Evolutionary conservation across 345 rosid genomes (phyloP).

Genomic region (Salix exigua): DNA sequence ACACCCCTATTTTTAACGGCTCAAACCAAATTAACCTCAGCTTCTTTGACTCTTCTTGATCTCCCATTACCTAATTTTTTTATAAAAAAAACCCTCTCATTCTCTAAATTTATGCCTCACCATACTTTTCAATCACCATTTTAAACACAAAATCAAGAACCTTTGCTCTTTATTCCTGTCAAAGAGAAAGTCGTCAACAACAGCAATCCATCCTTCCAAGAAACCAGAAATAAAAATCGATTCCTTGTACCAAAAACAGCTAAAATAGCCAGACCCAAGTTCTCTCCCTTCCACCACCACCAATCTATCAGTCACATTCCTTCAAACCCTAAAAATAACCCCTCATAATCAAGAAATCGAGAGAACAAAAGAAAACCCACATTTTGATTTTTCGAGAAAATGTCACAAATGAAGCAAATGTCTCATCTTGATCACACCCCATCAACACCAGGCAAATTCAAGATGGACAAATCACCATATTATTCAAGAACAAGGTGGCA

Average conservation of each 20-base stretch:
- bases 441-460: constrained; percentile 90
- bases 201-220: constrained; percentile 39
- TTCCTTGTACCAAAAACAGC: constrained; percentile 5
- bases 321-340: constrained; percentile 6
- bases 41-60: constrained; percentile 23
- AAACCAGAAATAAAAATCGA: constrained; percentile 37
- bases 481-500: constrained; percentile 59
- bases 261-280: neutral
- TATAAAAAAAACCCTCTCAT: neutral
- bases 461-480: constrained; percentile 84
- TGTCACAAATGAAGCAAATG: constrained; percentile 37
- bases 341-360: neutral
- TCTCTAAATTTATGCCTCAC: constrained; percentile 2
- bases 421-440: constrained; percentile 79
- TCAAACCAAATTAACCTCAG: constrained; percentile 5
- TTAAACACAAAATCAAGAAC: constrained; percentile 13
- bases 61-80: constrained; percentile 18
- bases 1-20: constrained; percentile 5
- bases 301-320: neutral
- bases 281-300: neutral
- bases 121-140: constrained; percentile 2
- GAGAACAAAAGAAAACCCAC: neutral
- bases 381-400: constrained; percentile 11
- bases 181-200: neutral
- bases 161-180: constrained; percentile 21